Percentiles rank a stretch among this genome's conserved stretches.
Evolutionary conservation across 352 stramenopile species (phyloP).

Genomic region (Pythium aristosporum): DNA sequence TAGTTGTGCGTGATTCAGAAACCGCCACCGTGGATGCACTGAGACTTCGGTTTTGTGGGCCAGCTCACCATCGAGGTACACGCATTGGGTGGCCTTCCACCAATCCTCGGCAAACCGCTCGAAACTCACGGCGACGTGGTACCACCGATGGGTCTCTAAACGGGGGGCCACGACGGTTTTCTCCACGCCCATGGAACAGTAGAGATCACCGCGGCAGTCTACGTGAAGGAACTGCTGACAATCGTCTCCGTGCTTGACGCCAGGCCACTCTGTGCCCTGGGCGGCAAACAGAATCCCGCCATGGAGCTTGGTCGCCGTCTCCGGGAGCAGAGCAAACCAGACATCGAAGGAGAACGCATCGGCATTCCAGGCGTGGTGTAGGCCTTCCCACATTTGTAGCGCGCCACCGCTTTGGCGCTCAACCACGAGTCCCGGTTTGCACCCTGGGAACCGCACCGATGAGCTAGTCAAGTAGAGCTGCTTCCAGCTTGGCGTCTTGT

Average conservation of each 20-base stretch:
- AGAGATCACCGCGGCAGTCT: conserved; percentile 19
- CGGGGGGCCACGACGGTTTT: conserved; percentile 1
- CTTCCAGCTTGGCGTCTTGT: not conserved
- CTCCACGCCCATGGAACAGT: conserved; percentile 18
- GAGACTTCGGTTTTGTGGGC: not conserved
- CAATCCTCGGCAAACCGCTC: not conserved
- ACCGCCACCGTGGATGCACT: conserved; percentile 5
- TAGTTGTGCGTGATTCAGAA: conserved; percentile 5
- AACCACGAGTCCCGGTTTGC: not conserved
- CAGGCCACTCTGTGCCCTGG: conserved; percentile 9
- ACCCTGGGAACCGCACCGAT: conserved; percentile 9
- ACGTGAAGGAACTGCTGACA: conserved; percentile 17
- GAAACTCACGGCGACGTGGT: conserved; percentile 9
- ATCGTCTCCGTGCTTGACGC: conserved; percentile 2
- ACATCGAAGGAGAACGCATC: conserved; percentile 19
- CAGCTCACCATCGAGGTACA: conserved; percentile 10
- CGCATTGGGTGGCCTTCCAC: conserved; percentile 2
- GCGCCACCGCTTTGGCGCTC: conserved; percentile 1
- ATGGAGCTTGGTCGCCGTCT: not conserved
- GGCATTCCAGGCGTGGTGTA: conserved; percentile 6
- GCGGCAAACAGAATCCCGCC: conserved; percentile 13
- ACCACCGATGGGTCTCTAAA: conserved; percentile 6
- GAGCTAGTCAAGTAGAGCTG: conserved; percentile 9
- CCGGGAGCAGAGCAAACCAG: conserved; percentile 12
- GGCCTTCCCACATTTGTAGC: not conserved